phyloP scores from a whole-genome alignment of 495 filamentous ascomycete species.

The Tetracladium marchalianum region DNA sequence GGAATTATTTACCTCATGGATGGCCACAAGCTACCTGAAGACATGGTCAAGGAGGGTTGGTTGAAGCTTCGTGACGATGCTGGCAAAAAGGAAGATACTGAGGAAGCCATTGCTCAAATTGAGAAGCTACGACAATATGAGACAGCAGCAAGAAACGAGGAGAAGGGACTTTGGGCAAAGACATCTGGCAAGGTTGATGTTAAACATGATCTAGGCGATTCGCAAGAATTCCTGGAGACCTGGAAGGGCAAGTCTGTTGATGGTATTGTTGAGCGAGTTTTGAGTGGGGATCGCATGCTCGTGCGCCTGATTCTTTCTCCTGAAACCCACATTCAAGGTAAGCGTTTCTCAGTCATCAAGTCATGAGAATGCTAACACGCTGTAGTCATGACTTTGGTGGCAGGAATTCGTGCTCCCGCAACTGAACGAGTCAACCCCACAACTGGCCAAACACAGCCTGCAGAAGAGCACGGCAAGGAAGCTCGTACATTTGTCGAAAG shows the following conservation, averaged over 20 bases:
- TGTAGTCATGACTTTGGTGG: slow-evolving; percentile 63
- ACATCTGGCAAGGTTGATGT: slow-evolving; percentile 56
- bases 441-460: slow-evolving; percentile 69
- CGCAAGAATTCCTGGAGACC: slow-evolving; percentile 60
- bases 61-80: slow-evolving; percentile 87
- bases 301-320: slow-evolving; percentile 69
- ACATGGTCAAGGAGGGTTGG: slow-evolving; percentile 77
- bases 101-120: slow-evolving; percentile 57
- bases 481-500: slow-evolving; percentile 78
- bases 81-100: slow-evolving; percentile 72
- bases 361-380: slow-evolving; percentile 12
- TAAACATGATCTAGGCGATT: slow-evolving; percentile 64
- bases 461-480: slow-evolving; percentile 79
- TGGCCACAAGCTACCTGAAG: slow-evolving; percentile 67
- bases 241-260: slow-evolving; percentile 72
- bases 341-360: neutral
- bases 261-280: slow-evolving; percentile 70
- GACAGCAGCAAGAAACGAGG: slow-evolving; percentile 63
- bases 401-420: slow-evolving; percentile 77
- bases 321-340: slow-evolving; percentile 66
- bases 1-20: slow-evolving; percentile 65
- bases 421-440: slow-evolving; percentile 69
- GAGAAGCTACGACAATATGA: slow-evolving; percentile 73
- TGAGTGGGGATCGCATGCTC: slow-evolving; percentile 82
- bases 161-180: slow-evolving; percentile 65